Base-by-base conservation (phyloP, 1,139 yeast species). In the Suhomyces bokatorum region DNA sequence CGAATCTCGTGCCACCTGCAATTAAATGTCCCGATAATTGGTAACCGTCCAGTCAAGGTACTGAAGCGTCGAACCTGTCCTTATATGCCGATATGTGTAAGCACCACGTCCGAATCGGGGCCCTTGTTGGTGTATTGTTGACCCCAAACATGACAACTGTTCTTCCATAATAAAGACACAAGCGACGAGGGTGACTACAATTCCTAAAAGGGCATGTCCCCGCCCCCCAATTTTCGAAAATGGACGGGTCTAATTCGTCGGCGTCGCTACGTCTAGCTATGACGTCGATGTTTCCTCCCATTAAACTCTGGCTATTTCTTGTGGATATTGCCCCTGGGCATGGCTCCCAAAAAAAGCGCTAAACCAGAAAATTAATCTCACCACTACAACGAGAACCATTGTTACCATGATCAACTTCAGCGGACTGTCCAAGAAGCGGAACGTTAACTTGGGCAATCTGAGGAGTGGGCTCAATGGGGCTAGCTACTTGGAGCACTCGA, bases 401-500 rank as follows among this genome's bases (percentile, higher is more conserved):
- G 28, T 17, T 32, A 27, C 31, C 13, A 75, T 75, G 79, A 49
- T 77, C 37, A 83, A 85, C 64, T 86, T 86, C 64, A 81, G 83
- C 4, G 95, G 95, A 2, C 78, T 77, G 46, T 75, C 76, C 5
- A 75, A 73, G 53, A 77, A 79, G 52, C 70, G 97, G 46, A 78
- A 76, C 33, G 85, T 91, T 51, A 90, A 91, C 60, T 70, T 90
- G 38, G 95, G 97, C 3, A 86, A 86, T 35, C 64, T 70, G 17
- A 59, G 65, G 39, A 53, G 58, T 40, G 57, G 62, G 6, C 40
- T 24, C 15, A 31, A 41, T 8, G 38, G 47, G 13, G 73, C 44
- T 60, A 63, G 34, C 67, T 67, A 81, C 47, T 66, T 91, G 16
- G 80, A 78, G 49, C 80, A 77, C 50, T 82, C 96, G 4, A 79